phyloP scores from a whole-genome alignment of 139 green algal genomes.

The Asterochloris erici region DNA sequence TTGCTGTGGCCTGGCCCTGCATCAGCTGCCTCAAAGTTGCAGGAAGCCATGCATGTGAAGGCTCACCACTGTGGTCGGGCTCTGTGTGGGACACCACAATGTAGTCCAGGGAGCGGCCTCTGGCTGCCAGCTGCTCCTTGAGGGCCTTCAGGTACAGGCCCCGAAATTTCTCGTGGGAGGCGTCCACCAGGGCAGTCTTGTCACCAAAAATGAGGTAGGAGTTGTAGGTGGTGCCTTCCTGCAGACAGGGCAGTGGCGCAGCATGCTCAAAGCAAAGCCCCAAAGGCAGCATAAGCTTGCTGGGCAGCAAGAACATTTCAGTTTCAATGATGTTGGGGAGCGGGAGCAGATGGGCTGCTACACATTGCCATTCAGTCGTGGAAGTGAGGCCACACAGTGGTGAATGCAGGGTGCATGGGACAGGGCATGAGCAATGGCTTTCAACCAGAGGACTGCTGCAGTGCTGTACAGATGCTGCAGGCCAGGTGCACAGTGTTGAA shows the following conservation, averaged over 20 bases:
- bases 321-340: no score
- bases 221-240: conserved; percentile 95
- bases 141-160: conserved; percentile 77
- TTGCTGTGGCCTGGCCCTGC: background rate
- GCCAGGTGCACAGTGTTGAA: no score
- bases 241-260: conserved; percentile 41
- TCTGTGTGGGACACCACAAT: conserved; percentile 86
- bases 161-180: conserved; percentile 95
- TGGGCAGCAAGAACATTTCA: no score
- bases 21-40: background rate
- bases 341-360: no score
- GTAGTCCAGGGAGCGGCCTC: conserved; percentile 72
- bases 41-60: background rate
- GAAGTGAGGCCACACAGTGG: no score
- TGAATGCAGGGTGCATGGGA: no score
- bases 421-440: no score
- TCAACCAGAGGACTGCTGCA: no score
- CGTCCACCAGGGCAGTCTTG: conserved; percentile 90
- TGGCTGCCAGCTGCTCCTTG: conserved; percentile 40
- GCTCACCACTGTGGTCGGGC: conserved; percentile 82
- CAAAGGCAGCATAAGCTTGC: background rate
- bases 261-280: background rate
- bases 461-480: no score
- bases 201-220: conserved; percentile 92
- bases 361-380: no score